Evolutionary conservation across 441 rosid species (phyloP).

Genomic region (Pelargonium fulgidum): DNA sequence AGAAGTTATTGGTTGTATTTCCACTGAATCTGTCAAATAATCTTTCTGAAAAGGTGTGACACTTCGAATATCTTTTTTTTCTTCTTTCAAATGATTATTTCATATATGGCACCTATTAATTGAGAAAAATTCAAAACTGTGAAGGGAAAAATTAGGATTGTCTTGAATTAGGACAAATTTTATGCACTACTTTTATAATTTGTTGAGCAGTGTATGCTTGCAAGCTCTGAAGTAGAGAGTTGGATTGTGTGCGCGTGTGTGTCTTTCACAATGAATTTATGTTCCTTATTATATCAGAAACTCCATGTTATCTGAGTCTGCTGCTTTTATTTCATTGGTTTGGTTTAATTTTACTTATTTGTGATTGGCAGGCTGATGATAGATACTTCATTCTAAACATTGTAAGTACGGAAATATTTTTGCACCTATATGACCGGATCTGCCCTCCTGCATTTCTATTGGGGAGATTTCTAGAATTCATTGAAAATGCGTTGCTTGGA

Average conservation of each 20-base stretch:
- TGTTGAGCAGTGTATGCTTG: background rate
- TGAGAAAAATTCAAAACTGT: background rate
- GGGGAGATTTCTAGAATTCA: slow-evolving; percentile 53
- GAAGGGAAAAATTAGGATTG: slow-evolving; percentile 1
- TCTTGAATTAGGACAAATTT: background rate
- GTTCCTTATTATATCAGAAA: background rate
- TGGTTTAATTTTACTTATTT: slow-evolving; percentile 19
- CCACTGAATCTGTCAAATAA: slow-evolving; percentile 50
- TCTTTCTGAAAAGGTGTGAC: slow-evolving; percentile 51
- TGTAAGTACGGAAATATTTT: slow-evolving; percentile 57
- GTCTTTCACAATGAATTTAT: background rate
- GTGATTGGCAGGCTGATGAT: slow-evolving; percentile 54
- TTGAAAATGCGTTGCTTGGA: slow-evolving; percentile 56
- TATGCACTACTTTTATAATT: background rate
- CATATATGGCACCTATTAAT: background rate
- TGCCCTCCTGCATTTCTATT: slow-evolving; percentile 38
- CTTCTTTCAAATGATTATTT: background rate
- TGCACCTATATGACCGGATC: slow-evolving; percentile 53
- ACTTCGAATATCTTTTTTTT: slow-evolving; percentile 12
- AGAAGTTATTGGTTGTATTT: slow-evolving; percentile 53
- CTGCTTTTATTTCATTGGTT: slow-evolving; percentile 8
- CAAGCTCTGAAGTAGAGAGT: background rate
- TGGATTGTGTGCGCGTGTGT: background rate
- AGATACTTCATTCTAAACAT: slow-evolving; percentile 60
- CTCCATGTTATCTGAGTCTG: slow-evolving; percentile 9